These are phyloP conservation scores for Pythium myriotylum DNA, from an alignment of 352 stramenopile genomes.

Conservation along the genomic window DNA sequence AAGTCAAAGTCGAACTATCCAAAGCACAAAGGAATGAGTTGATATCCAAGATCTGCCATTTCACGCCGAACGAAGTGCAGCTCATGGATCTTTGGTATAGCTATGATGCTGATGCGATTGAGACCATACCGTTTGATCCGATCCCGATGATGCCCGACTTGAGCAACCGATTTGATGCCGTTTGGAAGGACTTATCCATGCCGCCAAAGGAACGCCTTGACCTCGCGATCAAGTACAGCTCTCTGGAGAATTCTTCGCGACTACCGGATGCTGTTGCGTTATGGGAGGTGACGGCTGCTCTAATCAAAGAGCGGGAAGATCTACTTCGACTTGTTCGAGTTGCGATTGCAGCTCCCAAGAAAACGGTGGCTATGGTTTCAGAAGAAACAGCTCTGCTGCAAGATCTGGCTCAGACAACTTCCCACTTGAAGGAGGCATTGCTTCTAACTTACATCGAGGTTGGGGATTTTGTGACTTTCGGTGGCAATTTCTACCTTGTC, in stretches of 20 bases:
- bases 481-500: slow-evolving; percentile 67
- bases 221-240: slow-evolving; percentile 78
- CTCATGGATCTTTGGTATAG: slow-evolving; percentile 68
- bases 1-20: slow-evolving; percentile 44
- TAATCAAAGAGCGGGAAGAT: slow-evolving; percentile 67
- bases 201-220: slow-evolving; percentile 64
- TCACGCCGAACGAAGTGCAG: slow-evolving; percentile 59
- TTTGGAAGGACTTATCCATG: slow-evolving; percentile 71
- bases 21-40: slow-evolving; percentile 48
- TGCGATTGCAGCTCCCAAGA: slow-evolving; percentile 27
- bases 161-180: slow-evolving; percentile 64
- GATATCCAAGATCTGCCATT: slow-evolving; percentile 44
- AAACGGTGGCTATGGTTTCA: slow-evolving; percentile 34
- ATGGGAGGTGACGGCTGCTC: slow-evolving; percentile 53
- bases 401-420: slow-evolving; percentile 40
- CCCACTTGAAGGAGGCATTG: slow-evolving; percentile 51
- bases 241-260: slow-evolving; percentile 49
- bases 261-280: slow-evolving; percentile 63
- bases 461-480: slow-evolving; percentile 69
- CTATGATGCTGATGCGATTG: slow-evolving; percentile 43
- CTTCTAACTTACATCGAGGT: slow-evolving; percentile 73
- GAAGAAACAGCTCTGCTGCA: slow-evolving; percentile 53
- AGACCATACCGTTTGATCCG: slow-evolving; percentile 51
- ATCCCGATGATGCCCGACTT: slow-evolving; percentile 62
- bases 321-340: slow-evolving; percentile 42